Evolutionary conservation across 768 basidiomycete genomes (phyloP), one percentile per base, ranked within the genome.

Genomic region (Calocera viscosa): DNA sequence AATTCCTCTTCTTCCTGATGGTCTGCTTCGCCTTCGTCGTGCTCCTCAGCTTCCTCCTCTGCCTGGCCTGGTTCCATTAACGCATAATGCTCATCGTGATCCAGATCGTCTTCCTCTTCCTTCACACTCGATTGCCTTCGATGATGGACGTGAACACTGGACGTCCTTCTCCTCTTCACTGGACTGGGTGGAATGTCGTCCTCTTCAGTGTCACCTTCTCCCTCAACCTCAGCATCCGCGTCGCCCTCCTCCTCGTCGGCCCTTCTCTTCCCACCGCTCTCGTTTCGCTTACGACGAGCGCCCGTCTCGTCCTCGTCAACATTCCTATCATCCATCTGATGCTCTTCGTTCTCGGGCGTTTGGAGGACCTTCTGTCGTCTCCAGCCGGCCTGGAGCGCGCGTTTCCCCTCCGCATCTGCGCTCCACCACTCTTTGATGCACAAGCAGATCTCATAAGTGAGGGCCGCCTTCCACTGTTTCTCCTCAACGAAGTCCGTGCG

Each of bases 401-500:
- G 83, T 68, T 86, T 85, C 70, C 86, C 86, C 24, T 77, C 78
- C n/a, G 80, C 80, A 12, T 80, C 82, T 26, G 88, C 86, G 64
- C 83, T 80, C 74, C 95, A 91, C 92, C 93, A 99, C 71, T 92
- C 88, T 7, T 90, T 82, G 24, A 93, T 88, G 28, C 90, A 83
- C 33, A 84, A 85, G 0, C 91, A 89, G 32, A 99, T 75, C 67
- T 87, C 87, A 73, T 87, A 88, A 0, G 96, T 95, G 30, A 91
- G 74, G 1, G 87, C 86, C 47, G 89, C 77, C 75, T 98, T 98
- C 94, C 94, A 98, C 71, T 83, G 85, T 41, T 90, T 82, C 73
- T 99, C 96, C 76, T 98, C 94, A 22, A 90, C 86, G 71, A 96
- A 97, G 74, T 99, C 96, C 39, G 84, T 84, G 30, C 91, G 89